Base-by-base conservation (phyloP, 208 protist species). In the Porcisia deanei region DNA sequence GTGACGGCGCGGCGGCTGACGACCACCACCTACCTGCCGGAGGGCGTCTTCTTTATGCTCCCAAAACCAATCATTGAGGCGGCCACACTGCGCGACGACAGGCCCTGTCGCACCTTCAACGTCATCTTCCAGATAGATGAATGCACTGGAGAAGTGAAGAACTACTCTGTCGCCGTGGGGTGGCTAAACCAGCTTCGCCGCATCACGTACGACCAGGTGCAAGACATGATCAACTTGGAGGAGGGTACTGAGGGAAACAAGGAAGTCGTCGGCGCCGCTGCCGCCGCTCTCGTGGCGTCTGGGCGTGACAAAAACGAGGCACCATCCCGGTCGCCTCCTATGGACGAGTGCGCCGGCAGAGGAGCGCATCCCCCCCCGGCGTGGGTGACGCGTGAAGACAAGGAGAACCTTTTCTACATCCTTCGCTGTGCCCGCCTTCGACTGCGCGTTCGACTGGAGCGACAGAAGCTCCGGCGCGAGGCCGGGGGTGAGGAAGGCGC, bases 41-140 rank as follows among this genome's bases (percentile, higher is more conserved):
- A 97, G 70, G 86, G 88, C 4, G 94, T 97, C 55, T 97, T 83
- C 69, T 97, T 95, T 72, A 97, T 97, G 94, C 80, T 97, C 30
- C 94, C 94, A 12, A 93, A 93, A 68, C 84, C 87, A 1, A 92
- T 97, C 69, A 87, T 97, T 4, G 89, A 94, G 80, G 90, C 89
- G 64, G 91, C 94, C 25, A 97, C 94, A 43, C 80, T 97, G 71
- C 90, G 91, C 20, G 90, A 94, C 71, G 90, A 96, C 75, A 81
- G 85, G 14, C 88, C 88, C 0, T 97, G 94, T 73, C 88, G 94
- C 43, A 97, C 94, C 25, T 97, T 97, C 79, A 90, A 92, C 75
- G 88, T 97, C 57, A 81, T 84, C 45, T 97, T 97, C 68, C 81
- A 89, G 55, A 85, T 97, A 49, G 88, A 97, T 68, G 82, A 87